Percentiles rank a stretch among this genome's conserved stretches.
Evolutionary conservation across 2,329 filamentous ascomycete species (phyloP).

Genomic region (Monosporascus sp.): DNA sequence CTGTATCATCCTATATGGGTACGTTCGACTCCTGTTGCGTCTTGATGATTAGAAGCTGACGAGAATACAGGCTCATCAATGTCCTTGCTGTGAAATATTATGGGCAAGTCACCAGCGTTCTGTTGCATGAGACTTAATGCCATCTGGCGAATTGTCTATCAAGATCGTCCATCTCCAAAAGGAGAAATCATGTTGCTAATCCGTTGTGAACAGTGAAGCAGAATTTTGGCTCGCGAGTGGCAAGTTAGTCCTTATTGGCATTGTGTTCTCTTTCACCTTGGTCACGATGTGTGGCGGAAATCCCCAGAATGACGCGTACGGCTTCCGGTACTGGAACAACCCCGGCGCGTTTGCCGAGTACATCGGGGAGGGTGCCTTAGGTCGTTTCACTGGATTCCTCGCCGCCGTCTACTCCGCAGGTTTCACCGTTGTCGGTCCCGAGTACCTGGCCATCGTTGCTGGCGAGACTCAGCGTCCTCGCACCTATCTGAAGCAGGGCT

Average conservation of each 20-base stretch:
- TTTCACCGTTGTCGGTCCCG: conserved; percentile 56
- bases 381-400: conserved; percentile 61
- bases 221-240: conserved; percentile 64
- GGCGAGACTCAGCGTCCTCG: conserved; percentile 54
- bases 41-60: conserved; percentile 8
- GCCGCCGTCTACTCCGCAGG: conserved; percentile 52
- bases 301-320: conserved; percentile 61
- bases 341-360: conserved; percentile 59
- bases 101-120: conserved; percentile 14
- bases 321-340: conserved; percentile 62
- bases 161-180: conserved; percentile 18
- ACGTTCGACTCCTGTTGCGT: conserved; percentile 22
- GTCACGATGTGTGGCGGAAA: conserved; percentile 76
- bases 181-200: too few relatives aligned
- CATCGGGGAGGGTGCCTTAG: conserved; percentile 54
- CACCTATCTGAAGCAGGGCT: conserved; percentile 55
- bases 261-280: conserved; percentile 70
- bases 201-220: conserved; percentile 54
- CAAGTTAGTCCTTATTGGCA: conserved; percentile 62
- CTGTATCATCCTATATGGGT: conserved; percentile 32
- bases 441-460: conserved; percentile 50
- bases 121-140: conserved; percentile 32
- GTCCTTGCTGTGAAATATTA: conserved; percentile 27
- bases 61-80: conserved; percentile 20
- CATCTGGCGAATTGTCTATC: conserved; percentile 20